Evolutionary conservation across 225 moss, liverwort and hornwort species (phyloP).

Genomic region (Thuidium tamariscinum): DNA sequence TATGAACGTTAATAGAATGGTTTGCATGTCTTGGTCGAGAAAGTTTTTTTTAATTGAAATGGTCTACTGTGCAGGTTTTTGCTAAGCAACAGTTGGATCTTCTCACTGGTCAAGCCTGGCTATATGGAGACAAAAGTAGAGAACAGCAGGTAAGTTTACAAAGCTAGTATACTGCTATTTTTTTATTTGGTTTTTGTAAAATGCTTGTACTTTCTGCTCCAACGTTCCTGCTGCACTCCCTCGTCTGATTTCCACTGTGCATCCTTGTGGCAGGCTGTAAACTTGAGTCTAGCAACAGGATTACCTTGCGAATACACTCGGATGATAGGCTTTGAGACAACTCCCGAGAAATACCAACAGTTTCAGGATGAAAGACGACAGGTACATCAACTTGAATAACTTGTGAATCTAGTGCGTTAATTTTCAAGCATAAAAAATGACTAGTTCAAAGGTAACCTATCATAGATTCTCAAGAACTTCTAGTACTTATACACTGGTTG

Average conservation of each 20-base stretch:
- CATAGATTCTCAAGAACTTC: neutral
- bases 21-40: neutral
- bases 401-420: neutral
- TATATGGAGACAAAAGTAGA: slow-evolving; percentile 31
- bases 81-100: slow-evolving; percentile 74
- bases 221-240: neutral
- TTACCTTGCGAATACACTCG: slow-evolving; percentile 74
- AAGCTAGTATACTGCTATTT: neutral
- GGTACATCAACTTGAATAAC: neutral
- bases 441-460: neutral
- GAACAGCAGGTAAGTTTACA: slow-evolving; percentile 40
- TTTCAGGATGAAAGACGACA: slow-evolving; percentile 23
- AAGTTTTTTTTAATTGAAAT: neutral
- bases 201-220: neutral
- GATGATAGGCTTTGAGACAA: slow-evolving; percentile 74
- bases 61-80: slow-evolving; percentile 44
- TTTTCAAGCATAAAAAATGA: neutral
- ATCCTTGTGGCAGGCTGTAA: slow-evolving; percentile 46
- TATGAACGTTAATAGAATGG: neutral
- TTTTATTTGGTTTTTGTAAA: neutral
- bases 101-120: slow-evolving; percentile 67
- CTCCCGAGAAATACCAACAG: slow-evolving; percentile 29
- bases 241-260: neutral
- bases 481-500: neutral
- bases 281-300: slow-evolving; percentile 59